phyloP scores from a whole-genome alignment of 495 filamentous ascomycete species.

The Usnea hakonensis region DNA sequence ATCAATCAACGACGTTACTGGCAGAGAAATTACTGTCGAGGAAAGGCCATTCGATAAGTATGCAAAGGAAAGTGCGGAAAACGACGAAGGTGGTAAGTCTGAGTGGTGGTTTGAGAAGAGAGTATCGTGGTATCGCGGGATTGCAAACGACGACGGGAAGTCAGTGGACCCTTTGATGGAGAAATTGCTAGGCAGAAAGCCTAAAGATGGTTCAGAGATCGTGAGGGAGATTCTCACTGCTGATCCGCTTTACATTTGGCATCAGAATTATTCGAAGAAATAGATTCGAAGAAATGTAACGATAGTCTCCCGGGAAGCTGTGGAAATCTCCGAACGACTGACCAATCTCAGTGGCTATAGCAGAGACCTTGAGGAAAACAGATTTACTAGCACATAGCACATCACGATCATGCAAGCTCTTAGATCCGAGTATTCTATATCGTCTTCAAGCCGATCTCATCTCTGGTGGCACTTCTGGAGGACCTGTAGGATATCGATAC shows the following conservation, averaged over 20 bases:
- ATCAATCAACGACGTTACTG: neutral
- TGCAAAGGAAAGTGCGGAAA: neutral
- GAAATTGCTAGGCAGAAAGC: neutral
- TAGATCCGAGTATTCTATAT: neutral
- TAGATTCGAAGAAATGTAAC: neutral
- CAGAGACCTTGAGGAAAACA: neutral
- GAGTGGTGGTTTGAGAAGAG: constrained; percentile 5
- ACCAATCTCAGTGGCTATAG: neutral
- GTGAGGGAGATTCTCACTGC: neutral
- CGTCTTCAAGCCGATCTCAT: neutral
- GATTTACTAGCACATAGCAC: neutral
- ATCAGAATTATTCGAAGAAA: neutral
- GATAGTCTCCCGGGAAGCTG: neutral
- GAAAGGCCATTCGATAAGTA: neutral
- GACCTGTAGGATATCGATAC: constrained; percentile 19
- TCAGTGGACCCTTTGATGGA: constrained; percentile 3
- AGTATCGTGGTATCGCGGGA: neutral
- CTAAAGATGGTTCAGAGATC: neutral
- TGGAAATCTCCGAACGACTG: neutral
- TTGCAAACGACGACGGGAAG: neutral
- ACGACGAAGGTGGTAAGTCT: neutral
- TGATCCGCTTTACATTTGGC: neutral
- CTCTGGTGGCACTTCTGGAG: constrained; percentile 5
- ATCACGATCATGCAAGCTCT: neutral
- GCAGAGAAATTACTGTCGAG: neutral